Base-by-base conservation (phyloP, 2,329 filamentous ascomycete species). In the Fusarium sambucinum region DNA sequence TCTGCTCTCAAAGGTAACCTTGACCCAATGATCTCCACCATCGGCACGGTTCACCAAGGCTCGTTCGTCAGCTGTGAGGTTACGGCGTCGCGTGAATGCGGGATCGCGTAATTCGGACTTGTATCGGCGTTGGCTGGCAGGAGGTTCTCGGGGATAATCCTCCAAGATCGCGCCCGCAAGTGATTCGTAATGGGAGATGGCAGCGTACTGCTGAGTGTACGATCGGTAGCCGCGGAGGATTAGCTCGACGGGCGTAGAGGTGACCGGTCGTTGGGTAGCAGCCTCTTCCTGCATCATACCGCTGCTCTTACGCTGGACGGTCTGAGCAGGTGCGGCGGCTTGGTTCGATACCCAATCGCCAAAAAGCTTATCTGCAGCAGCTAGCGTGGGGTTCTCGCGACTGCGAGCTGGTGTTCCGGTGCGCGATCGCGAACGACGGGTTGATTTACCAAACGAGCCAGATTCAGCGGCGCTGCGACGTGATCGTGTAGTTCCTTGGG, bases 11-110 rank as follows among this genome's bases (percentile, higher is more conserved):
- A 93, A 94, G 1, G 92, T 94, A 56, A 94, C 84, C 78, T 94
- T 94, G 73, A 97, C 93, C 95, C 95, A 98, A 82, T 97, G 92
- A 71, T 92, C 87, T 42, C 95, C 95, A 50, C 93, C 92, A 45
- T 90, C 91, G 66, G 93, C 94, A 64, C 86, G 87, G 79, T 94
- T 93, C 75, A 95, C 92, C 77, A 94, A 91, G 54, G 86, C 84
- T 57, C 94, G 88, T 73, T 96, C 92, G 37, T 91, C 90, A 19
- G 86, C 81, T 3, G 90, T 91, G 53, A 97, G 81, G 12, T 87
- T 86, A 40, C 84, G 82, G 52, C 87, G 85, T 59, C 89, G 87
- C 47, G 90, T 89, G 11, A 91, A 87, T 12, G 91, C 89, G 51
- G 91, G 88, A 72, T 93, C 90, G 66, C 91, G 87, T 64, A 92